phyloP scores from a whole-genome alignment of 2,329 filamentous ascomycete genomes.

The Botrytis pseudocinerea region DNA sequence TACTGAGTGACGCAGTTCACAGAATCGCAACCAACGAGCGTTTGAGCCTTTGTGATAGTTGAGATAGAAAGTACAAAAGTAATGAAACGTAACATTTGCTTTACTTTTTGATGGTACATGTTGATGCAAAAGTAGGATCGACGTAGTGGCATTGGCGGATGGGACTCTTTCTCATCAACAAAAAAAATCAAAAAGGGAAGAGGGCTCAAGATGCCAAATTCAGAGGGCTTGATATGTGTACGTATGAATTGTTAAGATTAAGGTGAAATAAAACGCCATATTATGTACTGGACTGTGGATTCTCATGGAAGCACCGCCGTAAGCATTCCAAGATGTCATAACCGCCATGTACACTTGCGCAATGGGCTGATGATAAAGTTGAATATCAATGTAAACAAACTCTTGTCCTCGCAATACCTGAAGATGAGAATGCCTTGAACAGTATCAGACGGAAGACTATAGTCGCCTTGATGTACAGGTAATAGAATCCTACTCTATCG shows the following conservation, averaged over 20 bases:
- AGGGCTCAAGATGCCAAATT: neutral
- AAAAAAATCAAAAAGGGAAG: neutral
- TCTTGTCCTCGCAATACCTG: neutral
- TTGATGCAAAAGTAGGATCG: neutral
- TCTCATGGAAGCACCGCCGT: neutral
- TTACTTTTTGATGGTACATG: neutral
- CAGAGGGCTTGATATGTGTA: neutral
- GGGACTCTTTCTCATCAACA: neutral
- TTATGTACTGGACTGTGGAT: neutral
- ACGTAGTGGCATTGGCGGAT: neutral
- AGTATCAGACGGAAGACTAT: neutral
- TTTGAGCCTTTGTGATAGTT: neutral
- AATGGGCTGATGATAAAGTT: neutral
- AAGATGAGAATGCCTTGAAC: neutral
- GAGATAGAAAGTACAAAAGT: neutral
- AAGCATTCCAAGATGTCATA: neutral
- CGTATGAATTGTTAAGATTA: neutral
- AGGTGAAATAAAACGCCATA: neutral
- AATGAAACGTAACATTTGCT: neutral
- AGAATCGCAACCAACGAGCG: neutral
- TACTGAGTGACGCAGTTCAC: neutral
- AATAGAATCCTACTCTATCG: neutral
- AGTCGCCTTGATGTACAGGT: neutral
- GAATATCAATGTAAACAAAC: neutral
- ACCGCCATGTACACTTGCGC: neutral